These are phyloP conservation scores for Jackrogersella minutella DNA, from an alignment of 495 filamentous ascomycete species.

Conservation along the genomic window DNA sequence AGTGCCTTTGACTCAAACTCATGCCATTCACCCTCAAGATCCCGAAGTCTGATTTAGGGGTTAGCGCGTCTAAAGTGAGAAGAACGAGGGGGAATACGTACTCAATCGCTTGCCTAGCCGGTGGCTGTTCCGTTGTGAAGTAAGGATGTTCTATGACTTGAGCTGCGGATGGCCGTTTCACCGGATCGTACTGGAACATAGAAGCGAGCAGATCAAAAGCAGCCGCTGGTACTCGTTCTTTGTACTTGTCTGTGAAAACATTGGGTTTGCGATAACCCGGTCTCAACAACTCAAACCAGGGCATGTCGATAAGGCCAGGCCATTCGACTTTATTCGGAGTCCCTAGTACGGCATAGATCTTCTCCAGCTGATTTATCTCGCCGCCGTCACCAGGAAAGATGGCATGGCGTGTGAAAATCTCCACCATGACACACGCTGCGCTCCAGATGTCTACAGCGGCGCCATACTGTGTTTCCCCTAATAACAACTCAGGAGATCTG, in stretches of 20 bases:
- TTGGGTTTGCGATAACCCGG: constrained; percentile 76
- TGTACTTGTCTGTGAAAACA: constrained; percentile 85
- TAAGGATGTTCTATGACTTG: constrained; percentile 91
- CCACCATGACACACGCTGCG: constrained; percentile 94
- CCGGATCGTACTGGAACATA: constrained; percentile 90
- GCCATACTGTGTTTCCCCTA: constrained; percentile 94
- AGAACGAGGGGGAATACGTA: constrained; percentile 56
- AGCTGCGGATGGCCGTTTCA: constrained; percentile 81
- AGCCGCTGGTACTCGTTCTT: constrained; percentile 71
- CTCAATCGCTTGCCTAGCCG: constrained; percentile 80
- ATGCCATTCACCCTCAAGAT: constrained; percentile 96
- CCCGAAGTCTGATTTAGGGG: constrained; percentile 67
- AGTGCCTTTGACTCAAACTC: constrained; percentile 98
- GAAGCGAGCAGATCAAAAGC: constrained; percentile 82
- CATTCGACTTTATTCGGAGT: constrained; percentile 86
- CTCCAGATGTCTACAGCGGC: constrained; percentile 98
- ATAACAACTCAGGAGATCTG: constrained; percentile 86
- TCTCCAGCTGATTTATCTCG: constrained; percentile 95
- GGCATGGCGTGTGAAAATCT: constrained; percentile 94
- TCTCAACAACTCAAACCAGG: constrained; percentile 92
- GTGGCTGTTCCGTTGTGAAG: constrained; percentile 84
- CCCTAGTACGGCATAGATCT: constrained; percentile 91
- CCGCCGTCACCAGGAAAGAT: constrained; percentile 95
- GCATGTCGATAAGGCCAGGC: constrained; percentile 88
- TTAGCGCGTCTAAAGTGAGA: constrained; percentile 15